Conservation (phyloP, 2,329 filamentous ascomycete genomes). For the Penicillium oxalicum region DNA sequence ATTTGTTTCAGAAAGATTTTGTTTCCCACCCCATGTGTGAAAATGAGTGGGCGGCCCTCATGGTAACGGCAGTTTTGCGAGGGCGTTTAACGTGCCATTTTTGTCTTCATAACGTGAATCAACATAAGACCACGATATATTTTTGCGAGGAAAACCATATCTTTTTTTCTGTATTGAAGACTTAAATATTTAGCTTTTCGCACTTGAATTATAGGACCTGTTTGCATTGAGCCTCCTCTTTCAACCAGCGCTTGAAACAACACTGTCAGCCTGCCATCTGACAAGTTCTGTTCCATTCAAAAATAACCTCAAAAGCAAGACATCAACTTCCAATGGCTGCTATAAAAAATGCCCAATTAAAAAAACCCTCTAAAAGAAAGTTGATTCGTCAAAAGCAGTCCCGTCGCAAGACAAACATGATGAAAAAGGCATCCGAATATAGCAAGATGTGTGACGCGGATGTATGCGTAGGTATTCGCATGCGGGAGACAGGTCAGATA, state of each 20-base stretch:
- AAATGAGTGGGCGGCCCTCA: background rate
- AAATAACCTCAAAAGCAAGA: background rate
- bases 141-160: background rate
- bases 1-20: background rate
- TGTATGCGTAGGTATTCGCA: constrained; percentile 16
- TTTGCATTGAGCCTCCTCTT: too few relatives aligned
- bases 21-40: background rate
- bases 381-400: constrained; percentile 7
- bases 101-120: background rate
- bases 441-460: constrained; percentile 13
- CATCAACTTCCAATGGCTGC: background rate
- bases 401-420: constrained; percentile 8
- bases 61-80: background rate
- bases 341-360: background rate
- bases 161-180: background rate
- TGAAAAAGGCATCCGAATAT: constrained; percentile 13
- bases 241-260: too few relatives aligned
- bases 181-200: background rate
- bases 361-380: background rate
- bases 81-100: background rate
- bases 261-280: background rate
- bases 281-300: background rate
- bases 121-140: background rate
- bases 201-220: too few relatives aligned
- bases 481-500: constrained; percentile 10